Evolutionary conservation across 2,329 filamentous ascomycete species (phyloP).

Genomic region (Volutella citrinella): DNA sequence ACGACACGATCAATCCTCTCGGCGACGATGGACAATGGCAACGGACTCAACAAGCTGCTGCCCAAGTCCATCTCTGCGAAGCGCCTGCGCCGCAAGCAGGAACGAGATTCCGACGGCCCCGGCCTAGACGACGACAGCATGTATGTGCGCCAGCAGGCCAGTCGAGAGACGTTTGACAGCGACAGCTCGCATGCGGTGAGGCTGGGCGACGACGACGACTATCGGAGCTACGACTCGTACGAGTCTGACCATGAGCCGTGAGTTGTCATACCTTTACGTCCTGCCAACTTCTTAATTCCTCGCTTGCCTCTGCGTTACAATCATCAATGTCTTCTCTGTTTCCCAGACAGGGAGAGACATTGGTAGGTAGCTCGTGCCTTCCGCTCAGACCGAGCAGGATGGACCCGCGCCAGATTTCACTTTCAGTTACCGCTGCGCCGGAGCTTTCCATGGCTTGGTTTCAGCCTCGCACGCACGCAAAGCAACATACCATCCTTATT

Average conservation of each 20-base stretch:
- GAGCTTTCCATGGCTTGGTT: no score
- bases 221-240: slow-evolving; percentile 32
- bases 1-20: no score
- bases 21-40: slow-evolving; percentile 25
- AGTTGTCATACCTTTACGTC: slow-evolving; percentile 13
- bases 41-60: slow-evolving; percentile 49
- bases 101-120: slow-evolving; percentile 32
- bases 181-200: slow-evolving; percentile 29
- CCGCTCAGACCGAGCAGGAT: no score
- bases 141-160: slow-evolving; percentile 33
- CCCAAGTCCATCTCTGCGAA: slow-evolving; percentile 49
- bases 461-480: no score
- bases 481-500: no score
- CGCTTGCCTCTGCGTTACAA: not conserved
- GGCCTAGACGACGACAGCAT: slow-evolving; percentile 26
- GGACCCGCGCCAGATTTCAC: no score
- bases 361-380: no score
- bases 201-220: slow-evolving; percentile 32
- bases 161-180: slow-evolving; percentile 37
- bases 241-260: slow-evolving; percentile 33
- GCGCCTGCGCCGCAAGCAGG: slow-evolving; percentile 47
- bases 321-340: not conserved
- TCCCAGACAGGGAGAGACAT: not conserved
- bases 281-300: slow-evolving; percentile 4
- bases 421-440: no score